These are phyloP conservation scores for Gloeostereum incarnatum DNA, from an alignment of 768 basidiomycete genomes.

Conservation along the genomic window DNA sequence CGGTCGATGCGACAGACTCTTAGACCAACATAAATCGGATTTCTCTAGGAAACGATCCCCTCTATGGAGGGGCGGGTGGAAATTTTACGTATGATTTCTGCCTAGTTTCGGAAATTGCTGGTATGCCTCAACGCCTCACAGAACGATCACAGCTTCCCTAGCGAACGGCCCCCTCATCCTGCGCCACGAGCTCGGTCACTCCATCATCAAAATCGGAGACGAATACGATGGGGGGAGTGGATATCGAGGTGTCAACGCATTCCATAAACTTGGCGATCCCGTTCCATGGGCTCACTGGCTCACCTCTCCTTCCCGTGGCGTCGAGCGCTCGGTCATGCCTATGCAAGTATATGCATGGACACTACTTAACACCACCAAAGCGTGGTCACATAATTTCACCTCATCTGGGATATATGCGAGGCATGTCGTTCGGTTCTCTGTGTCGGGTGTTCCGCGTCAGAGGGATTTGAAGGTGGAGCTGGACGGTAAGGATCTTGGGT, in stretches of 20 bases:
- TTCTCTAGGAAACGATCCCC: slow-evolving; percentile 57
- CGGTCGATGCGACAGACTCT: no score
- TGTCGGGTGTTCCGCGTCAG: slow-evolving; percentile 55
- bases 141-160: slow-evolving; percentile 66
- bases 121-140: slow-evolving; percentile 15
- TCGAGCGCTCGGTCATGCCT: slow-evolving; percentile 68
- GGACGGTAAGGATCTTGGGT: slow-evolving; percentile 50
- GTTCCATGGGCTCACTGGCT: slow-evolving; percentile 73
- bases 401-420: slow-evolving; percentile 57
- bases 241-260: slow-evolving; percentile 64
- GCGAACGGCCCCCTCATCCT: slow-evolving; percentile 69
- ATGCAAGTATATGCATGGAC: slow-evolving; percentile 73
- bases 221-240: slow-evolving; percentile 74
- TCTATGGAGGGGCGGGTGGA: slow-evolving; percentile 74
- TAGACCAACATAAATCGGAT: background rate
- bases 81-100: slow-evolving; percentile 54
- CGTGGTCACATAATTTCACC: slow-evolving; percentile 52
- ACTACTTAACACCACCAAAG: slow-evolving; percentile 46
- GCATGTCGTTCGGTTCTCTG: slow-evolving; percentile 58
- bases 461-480: slow-evolving; percentile 47
- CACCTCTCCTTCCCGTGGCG: slow-evolving; percentile 17
- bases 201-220: slow-evolving; percentile 73
- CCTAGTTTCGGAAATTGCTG: background rate
- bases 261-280: slow-evolving; percentile 27
- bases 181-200: slow-evolving; percentile 74